A percentile compares a stretch with the other conserved stretches of the same genome.
phyloP scores from a whole-genome alignment of 441 rosid genomes.

The Jatropha multifida region DNA sequence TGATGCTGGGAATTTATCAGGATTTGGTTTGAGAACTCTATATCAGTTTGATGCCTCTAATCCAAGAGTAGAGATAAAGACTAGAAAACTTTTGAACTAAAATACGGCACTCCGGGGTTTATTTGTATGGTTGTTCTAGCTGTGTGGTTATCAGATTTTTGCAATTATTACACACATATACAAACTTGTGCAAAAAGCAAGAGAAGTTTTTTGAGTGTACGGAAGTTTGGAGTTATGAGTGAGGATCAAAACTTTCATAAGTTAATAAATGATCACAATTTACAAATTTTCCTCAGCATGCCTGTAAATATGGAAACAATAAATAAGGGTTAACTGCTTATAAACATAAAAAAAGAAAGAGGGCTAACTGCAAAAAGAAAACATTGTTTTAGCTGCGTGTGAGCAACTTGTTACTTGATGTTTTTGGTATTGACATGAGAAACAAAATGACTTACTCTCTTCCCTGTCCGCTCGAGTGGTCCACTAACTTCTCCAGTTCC shows the following conservation, averaged over 20 bases:
- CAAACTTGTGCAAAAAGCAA: neutral
- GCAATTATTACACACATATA: neutral
- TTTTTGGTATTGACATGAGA: neutral
- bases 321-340: neutral
- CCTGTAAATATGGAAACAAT: neutral
- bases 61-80: neutral
- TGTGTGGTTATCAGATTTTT: neutral
- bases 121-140: neutral
- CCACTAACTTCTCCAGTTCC: slow-evolving; percentile 99
- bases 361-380: neutral
- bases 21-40: neutral
- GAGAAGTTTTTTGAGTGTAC: neutral
- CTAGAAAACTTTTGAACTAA: neutral
- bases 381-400: no score
- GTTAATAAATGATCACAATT: neutral
- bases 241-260: neutral
- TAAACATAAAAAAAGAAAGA: neutral
- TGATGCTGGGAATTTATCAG: neutral
- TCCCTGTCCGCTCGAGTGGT: slow-evolving; percentile 90
- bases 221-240: no score
- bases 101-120: neutral
- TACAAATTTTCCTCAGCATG: neutral
- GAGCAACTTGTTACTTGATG: neutral
- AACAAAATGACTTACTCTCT: slow-evolving; percentile 52
- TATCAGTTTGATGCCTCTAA: neutral